A percentile compares a stretch with the other conserved stretches of the same genome.
Evolutionary conservation across 106 monocot species (phyloP).

Genomic region (Cymbidium sinense): DNA sequence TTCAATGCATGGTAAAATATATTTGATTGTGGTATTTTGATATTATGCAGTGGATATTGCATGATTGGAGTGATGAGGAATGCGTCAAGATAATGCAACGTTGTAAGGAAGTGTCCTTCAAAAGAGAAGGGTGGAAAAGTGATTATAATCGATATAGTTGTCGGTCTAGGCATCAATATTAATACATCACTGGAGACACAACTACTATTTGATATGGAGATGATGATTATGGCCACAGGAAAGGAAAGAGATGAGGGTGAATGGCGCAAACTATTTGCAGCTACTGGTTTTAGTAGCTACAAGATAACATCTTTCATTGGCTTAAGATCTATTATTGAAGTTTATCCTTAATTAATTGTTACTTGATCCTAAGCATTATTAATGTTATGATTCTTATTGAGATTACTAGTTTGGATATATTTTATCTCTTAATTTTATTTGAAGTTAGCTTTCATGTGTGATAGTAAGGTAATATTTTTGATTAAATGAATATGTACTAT

Average conservation of each 20-base stretch:
- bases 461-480: too few species aligned
- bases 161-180: neutral
- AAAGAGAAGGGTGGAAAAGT: conserved; percentile 15
- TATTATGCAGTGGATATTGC: conserved; percentile 13
- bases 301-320: conserved; percentile 7
- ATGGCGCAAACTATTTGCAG: conserved; percentile 13
- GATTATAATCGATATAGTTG: conserved; percentile 15
- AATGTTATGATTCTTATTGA: too few species aligned
- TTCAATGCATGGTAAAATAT: too few species aligned
- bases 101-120: conserved; percentile 10
- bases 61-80: conserved; percentile 19
- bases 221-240: conserved; percentile 13
- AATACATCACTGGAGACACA: neutral
- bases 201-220: neutral
- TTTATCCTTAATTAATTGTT: conserved; percentile 7
- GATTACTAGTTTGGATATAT: too few species aligned
- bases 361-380: too few species aligned
- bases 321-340: conserved; percentile 16
- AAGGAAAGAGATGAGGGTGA: conserved; percentile 19
- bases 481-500: too few species aligned
- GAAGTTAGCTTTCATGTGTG: too few species aligned
- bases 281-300: conserved; percentile 13
- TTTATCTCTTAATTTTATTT: too few species aligned
- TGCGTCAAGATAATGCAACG: conserved; percentile 12
- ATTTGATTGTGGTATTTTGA: too few species aligned